These are phyloP conservation scores for Pythium scleroteichum DNA, from an alignment of 352 stramenopile species.

Conservation along the genomic window DNA sequence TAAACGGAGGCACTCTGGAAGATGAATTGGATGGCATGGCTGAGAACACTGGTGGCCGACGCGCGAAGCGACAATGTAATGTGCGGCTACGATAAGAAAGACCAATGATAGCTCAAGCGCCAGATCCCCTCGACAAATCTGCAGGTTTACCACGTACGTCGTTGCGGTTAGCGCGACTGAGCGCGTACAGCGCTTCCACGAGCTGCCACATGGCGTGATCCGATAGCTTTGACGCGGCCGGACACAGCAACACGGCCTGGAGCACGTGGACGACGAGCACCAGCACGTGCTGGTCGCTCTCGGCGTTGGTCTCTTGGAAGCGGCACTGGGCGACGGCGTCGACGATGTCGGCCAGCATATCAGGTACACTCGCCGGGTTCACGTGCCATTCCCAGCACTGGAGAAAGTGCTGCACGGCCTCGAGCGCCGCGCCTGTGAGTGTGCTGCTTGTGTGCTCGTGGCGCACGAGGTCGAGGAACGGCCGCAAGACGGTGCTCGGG, in stretches of 20 bases:
- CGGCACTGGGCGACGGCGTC: conserved; percentile 92
- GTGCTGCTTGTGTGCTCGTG: conserved; percentile 91
- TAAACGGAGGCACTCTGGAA: conserved; percentile 63
- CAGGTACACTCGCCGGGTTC: conserved; percentile 31
- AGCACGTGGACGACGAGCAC: conserved; percentile 95
- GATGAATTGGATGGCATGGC: conserved; percentile 64
- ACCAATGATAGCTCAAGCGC: neutral
- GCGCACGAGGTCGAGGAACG: conserved; percentile 95
- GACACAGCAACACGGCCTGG: conserved; percentile 91
- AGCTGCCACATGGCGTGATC: conserved; percentile 94
- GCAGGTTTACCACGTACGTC: conserved; percentile 41
- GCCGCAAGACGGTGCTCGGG: conserved; percentile 71
- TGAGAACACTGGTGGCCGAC: conserved; percentile 61
- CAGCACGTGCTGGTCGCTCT: conserved; percentile 90
- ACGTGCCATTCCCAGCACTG: conserved; percentile 73
- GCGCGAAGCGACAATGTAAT: conserved; percentile 64
- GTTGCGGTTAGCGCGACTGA: conserved; percentile 73
- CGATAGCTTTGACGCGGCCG: conserved; percentile 76
- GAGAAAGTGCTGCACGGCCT: conserved; percentile 95
- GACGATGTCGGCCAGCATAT: conserved; percentile 85
- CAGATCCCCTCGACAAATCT: neutral
- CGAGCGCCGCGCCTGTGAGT: conserved; percentile 92
- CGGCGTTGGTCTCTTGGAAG: conserved; percentile 92
- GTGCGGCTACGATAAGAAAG: conserved; percentile 42
- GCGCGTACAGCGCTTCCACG: conserved; percentile 94